These are phyloP conservation scores for Cadophora luteo-olivacea DNA, from an alignment of 2,329 filamentous ascomycete genomes.

Conservation along the genomic window DNA sequence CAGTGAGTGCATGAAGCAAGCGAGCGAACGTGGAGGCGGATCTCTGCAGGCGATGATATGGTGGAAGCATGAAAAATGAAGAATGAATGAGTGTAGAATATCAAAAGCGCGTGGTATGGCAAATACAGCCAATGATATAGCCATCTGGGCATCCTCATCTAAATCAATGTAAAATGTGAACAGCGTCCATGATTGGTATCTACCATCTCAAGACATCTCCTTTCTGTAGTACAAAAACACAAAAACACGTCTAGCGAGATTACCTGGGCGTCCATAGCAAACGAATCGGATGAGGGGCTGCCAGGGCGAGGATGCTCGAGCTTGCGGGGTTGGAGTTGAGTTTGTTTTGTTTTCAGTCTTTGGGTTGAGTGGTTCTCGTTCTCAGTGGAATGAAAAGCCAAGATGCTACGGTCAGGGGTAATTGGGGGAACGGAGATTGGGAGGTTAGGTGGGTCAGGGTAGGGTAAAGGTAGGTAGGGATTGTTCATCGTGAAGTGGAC, in stretches of 20 bases:
- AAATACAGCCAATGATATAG: neutral
- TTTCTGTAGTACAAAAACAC: neutral
- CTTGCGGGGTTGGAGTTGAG: constrained; percentile 10
- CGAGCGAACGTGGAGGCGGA: neutral
- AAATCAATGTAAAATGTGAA: too few relatives aligned
- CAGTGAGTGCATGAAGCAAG: neutral
- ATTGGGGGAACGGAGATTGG: constrained; percentile 3
- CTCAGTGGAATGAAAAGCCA: neutral
- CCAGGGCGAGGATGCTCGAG: neutral
- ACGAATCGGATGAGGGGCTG: constrained; percentile 9
- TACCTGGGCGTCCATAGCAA: neutral
- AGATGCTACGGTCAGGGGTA: neutral
- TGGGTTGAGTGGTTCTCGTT: neutral
- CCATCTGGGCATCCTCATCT: too few relatives aligned
- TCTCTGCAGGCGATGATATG: neutral
- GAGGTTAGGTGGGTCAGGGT: neutral
- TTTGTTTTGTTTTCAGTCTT: neutral
- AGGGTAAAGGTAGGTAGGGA: neutral
- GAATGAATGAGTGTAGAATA: neutral
- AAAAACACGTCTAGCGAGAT: neutral
- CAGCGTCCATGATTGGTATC: too few relatives aligned
- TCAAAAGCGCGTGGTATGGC: neutral
- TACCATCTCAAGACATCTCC: neutral
- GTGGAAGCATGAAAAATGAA: neutral
- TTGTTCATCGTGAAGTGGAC: neutral